A percentile compares a stretch with the other conserved stretches of the same genome.
Conservation (phyloP, 441 rosid species). For the Erysimum pusillum region DNA sequence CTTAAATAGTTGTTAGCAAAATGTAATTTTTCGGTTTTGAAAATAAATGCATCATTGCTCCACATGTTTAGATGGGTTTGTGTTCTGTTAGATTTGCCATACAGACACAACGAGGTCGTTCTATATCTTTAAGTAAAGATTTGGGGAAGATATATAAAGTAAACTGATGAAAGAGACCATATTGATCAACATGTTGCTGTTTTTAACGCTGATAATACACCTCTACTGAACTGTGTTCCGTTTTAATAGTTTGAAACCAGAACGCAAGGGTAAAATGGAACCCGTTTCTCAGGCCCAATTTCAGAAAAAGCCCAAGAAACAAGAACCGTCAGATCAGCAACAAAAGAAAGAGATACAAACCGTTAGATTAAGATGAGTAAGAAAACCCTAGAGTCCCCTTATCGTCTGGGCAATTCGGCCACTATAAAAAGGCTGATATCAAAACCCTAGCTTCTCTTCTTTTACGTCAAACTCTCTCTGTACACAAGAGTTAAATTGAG, state of each 20-base stretch:
- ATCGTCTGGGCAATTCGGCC: constrained; percentile 39
- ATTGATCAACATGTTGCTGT: constrained; percentile 19
- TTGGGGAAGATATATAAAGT: too few species aligned
- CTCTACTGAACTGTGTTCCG: constrained; percentile 11
- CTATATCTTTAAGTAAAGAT: background rate
- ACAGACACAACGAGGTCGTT: constrained; percentile 1
- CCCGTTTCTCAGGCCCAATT: background rate
- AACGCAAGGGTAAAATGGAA: background rate
- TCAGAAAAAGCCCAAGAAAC: constrained; percentile 25
- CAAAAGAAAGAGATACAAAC: constrained; percentile 27
- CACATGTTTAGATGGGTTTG: background rate
- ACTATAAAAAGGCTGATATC: constrained; percentile 30
- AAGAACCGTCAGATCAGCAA: constrained; percentile 28
- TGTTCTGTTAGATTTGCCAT: background rate
- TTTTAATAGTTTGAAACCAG: background rate
- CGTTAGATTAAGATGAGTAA: constrained; percentile 59
- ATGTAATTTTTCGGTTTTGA: constrained; percentile 25
- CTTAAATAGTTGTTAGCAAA: constrained; percentile 27
- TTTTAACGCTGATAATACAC: background rate
- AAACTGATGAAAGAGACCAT: background rate
- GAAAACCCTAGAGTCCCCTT: constrained; percentile 41
- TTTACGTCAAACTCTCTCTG: constrained; percentile 17
- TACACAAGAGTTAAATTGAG: background rate
- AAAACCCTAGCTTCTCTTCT: constrained; percentile 36
- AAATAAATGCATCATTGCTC: constrained; percentile 1